Conservation (phyloP, 2,329 filamentous ascomycete genomes). For the Xylariomycetidae sp. region DNA sequence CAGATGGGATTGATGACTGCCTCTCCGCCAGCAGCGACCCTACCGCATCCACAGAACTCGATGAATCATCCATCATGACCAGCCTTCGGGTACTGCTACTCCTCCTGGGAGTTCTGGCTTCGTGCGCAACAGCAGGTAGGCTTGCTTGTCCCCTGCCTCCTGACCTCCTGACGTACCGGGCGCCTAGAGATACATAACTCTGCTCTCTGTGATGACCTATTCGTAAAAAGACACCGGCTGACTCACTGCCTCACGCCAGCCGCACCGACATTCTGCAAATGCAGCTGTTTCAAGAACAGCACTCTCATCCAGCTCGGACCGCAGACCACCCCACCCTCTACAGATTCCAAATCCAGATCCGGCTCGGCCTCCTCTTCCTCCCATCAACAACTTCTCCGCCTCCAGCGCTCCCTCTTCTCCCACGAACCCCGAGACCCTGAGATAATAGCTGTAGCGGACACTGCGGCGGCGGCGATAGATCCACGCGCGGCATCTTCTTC, state of each 20-base stretch:
- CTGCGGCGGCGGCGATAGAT: not conserved
- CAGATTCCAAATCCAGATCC: constrained; percentile 11
- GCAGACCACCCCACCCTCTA: constrained; percentile 26
- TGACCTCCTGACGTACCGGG: too few species aligned
- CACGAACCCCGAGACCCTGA: constrained; percentile 5
- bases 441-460: not conserved
- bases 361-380: constrained; percentile 23
- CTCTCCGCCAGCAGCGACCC: too few species aligned
- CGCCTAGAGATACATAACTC: too few species aligned
- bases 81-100: constrained; percentile 23
- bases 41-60: too few species aligned
- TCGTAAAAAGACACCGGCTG: too few species aligned
- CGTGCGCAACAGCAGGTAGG: constrained; percentile 32
- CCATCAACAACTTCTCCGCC: constrained; percentile 21
- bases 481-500: constrained; percentile 37
- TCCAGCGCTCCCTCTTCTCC: constrained; percentile 10
- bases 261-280: constrained; percentile 64
- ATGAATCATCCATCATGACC: constrained; percentile 24
- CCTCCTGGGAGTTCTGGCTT: constrained; percentile 25
- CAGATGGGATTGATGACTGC: too few species aligned
- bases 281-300: constrained; percentile 66
- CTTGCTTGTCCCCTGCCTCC: too few species aligned
- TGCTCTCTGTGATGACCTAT: too few species aligned
- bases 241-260: constrained; percentile 34
- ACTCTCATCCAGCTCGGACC: constrained; percentile 61